Base-by-base conservation (phyloP, 179 eudicot genomes). In the Beta corolliflora region DNA sequence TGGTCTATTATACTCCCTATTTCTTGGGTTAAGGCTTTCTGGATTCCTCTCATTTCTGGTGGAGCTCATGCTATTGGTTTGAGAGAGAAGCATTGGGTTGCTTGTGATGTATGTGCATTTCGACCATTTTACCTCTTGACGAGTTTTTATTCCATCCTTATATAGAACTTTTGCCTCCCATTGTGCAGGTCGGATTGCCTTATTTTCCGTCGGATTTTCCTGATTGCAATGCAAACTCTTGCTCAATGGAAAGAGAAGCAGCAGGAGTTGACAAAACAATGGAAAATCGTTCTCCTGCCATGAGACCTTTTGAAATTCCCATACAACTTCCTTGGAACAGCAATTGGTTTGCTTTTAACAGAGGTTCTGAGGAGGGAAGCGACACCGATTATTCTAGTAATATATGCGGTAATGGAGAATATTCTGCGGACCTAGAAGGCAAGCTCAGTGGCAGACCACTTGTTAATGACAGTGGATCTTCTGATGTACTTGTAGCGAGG, bases 41-140 rank as follows among this genome's bases (percentile, higher is more conserved):
- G 99, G 99, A 83, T 82, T 77, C 83, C 91, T 69, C 87, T 95
- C 4, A 80, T 94, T 64, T 88, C 94, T 76, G 80, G 81, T 79
- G 99, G 99, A 81, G 96, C 94, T 79, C 90, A 87, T 80, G 97
- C 92, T 67, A 88, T 94, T 67, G 99, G 99, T 82, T 86, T 90
- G 82, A 90, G 93, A 81, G 98, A 94, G 93, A 92, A 88, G 89
- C 97, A 86, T 53, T 94, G 96, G 99, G 86, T 95, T 84, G 88
- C 98, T 77, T 80, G 88, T 82, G 97, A 94, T 64, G 97, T 95
- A 87, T 86, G 90, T 81, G 72, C 58, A 61, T 81, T 13, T 55
- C 1, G 54, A 19, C 71, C 73, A 69, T 29, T 77, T 52, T 71
- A 45, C n/a, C 74, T 82, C 25, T 55, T 61, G n/a, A 23, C 60